Percentiles rank a stretch among this genome's conserved stretches.
These are phyloP conservation scores for Diplodia corticola DNA, from an alignment of 2,329 filamentous ascomycete species.

Conservation along the genomic window DNA sequence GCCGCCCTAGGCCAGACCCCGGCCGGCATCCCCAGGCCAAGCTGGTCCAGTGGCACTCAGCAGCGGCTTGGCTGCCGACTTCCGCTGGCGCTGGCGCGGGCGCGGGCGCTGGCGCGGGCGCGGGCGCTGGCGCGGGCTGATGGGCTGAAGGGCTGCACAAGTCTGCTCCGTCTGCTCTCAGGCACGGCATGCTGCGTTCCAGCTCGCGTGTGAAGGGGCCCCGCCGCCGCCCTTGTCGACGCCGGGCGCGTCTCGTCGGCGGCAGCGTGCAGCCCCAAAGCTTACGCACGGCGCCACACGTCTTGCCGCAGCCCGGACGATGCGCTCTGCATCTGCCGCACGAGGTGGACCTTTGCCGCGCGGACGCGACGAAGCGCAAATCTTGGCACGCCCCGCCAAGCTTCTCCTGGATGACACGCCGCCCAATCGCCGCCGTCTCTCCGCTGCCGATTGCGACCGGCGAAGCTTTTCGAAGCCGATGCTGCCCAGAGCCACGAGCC, in stretches of 20 bases:
- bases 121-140: too few relatives aligned
- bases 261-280: not conserved
- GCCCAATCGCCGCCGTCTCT: not conserved
- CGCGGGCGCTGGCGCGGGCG: too few relatives aligned
- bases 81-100: not conserved
- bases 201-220: not conserved
- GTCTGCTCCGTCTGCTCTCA: too few relatives aligned
- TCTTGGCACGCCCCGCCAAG: not conserved
- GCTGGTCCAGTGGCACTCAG: not conserved
- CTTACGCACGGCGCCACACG: slow-evolving; percentile 11
- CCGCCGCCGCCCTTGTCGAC: not conserved
- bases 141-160: too few relatives aligned
- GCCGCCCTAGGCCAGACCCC: not conserved
- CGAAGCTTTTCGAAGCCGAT: slow-evolving; percentile 5
- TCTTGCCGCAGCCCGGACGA: not conserved
- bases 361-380: not conserved
- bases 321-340: not conserved
- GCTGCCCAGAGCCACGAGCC: not conserved
- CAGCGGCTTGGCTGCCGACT: not conserved
- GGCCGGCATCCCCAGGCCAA: not conserved
- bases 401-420: not conserved
- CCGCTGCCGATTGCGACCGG: not conserved
- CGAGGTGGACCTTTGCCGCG: slow-evolving; percentile 10
- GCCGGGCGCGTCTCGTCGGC: not conserved
- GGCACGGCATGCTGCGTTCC: too few relatives aligned